These are phyloP conservation scores for Halophytophthora polymorphica DNA, from an alignment of 352 stramenopile species.

Conservation along the genomic window DNA sequence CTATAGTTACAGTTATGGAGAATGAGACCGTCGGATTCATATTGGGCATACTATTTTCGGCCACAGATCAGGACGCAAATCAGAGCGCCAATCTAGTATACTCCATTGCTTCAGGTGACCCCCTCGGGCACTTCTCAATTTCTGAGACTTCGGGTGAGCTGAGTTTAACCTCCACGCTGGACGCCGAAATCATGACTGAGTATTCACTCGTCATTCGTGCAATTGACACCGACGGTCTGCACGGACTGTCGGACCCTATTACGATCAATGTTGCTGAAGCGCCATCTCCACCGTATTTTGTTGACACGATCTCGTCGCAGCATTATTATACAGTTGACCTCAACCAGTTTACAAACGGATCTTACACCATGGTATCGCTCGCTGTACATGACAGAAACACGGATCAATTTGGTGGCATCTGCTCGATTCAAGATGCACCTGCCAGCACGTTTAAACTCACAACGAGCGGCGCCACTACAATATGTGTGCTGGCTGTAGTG, in stretches of 20 bases:
- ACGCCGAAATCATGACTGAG: conserved; percentile 28
- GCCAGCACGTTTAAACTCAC: conserved; percentile 28
- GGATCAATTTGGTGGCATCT: conserved; percentile 38
- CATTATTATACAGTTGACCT: conserved; percentile 40
- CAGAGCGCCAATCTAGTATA: conserved; percentile 41
- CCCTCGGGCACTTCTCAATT: conserved; percentile 42
- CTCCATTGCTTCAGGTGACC: conserved; percentile 44
- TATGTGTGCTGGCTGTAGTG: conserved; percentile 20
- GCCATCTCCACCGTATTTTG: conserved; percentile 46
- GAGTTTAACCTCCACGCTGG: conserved; percentile 24
- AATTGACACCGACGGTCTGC: conserved; percentile 37
- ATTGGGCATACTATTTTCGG: conserved; percentile 27
- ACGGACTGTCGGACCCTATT: conserved; percentile 35
- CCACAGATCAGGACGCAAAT: conserved; percentile 45
- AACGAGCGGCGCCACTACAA: conserved; percentile 14
- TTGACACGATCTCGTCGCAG: conserved; percentile 25
- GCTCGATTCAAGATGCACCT: conserved; percentile 31
- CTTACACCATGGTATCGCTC: conserved; percentile 38
- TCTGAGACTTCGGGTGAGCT: conserved; percentile 28
- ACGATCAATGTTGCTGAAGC: conserved; percentile 35
- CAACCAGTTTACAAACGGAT: conserved; percentile 39
- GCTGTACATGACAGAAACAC: conserved; percentile 43
- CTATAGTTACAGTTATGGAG: conserved; percentile 17
- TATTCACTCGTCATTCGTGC: conserved; percentile 43
- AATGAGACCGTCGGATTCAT: conserved; percentile 3